A percentile compares a stretch with the other conserved stretches of the same genome.
Evolutionary conservation across 805 yeast species (phyloP).

Genomic region (Kuraishia floccosa): DNA sequence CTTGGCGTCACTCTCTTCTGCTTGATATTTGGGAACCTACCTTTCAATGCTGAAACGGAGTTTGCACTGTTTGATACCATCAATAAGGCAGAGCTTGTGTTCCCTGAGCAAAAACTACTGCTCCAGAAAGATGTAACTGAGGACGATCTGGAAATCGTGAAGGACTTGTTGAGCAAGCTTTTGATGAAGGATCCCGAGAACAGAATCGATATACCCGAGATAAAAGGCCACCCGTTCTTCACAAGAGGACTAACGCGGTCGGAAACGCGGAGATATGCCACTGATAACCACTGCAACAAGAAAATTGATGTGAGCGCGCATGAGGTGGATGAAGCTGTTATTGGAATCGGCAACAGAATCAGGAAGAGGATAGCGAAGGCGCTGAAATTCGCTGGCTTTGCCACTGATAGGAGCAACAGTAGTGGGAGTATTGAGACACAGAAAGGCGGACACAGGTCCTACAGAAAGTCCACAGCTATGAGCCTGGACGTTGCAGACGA

Average conservation of each 20-base stretch:
- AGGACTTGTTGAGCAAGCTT: constrained; percentile 49
- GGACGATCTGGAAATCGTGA: constrained; percentile 25
- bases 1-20: constrained; percentile 88
- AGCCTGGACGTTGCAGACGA: too few species aligned
- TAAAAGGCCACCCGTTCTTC: constrained; percentile 68
- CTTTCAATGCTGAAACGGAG: constrained; percentile 81
- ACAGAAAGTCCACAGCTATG: too few species aligned
- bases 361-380: constrained; percentile 38
- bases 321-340: constrained; percentile 68
- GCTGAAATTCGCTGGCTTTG: constrained; percentile 5
- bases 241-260: constrained; percentile 14
- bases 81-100: constrained; percentile 43
- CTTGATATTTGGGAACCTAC: constrained; percentile 76
- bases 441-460: too few species aligned
- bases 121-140: too few species aligned
- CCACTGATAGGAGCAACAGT: too few species aligned
- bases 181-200: constrained; percentile 58
- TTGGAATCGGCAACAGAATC: constrained; percentile 67
- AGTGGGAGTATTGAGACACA: too few species aligned
- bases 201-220: constrained; percentile 60
- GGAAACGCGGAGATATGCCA: constrained; percentile 14
- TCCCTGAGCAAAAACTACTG: constrained; percentile 30
- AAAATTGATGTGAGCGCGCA: constrained; percentile 51
- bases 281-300: constrained; percentile 17
- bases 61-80: constrained; percentile 80